A percentile compares a stretch with the other conserved stretches of the same genome.
phyloP scores from a whole-genome alignment of 345 rosid species.

The Passiflora organensis region DNA sequence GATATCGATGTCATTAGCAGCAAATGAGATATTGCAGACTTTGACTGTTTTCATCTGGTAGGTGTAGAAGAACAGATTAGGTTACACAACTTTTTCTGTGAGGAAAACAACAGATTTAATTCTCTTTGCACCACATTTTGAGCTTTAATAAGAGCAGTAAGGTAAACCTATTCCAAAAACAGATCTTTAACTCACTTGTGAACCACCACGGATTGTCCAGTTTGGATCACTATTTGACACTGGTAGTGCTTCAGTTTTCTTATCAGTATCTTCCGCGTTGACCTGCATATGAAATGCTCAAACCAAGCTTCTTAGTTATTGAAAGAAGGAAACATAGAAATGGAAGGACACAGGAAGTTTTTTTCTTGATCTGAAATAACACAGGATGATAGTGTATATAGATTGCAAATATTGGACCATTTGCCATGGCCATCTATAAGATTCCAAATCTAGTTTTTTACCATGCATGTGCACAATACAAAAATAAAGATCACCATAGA shows the following conservation, averaged over 20 bases:
- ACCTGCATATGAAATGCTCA: slow-evolving; percentile 19
- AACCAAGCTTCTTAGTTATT: neutral
- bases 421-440: too few species aligned
- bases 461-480: too few species aligned
- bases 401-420: too few species aligned
- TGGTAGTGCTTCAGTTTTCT: slow-evolving; percentile 13
- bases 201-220: slow-evolving; percentile 24
- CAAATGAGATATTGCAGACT: slow-evolving; percentile 55
- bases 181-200: slow-evolving; percentile 25
- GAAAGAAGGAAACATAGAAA: neutral
- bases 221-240: slow-evolving; percentile 17
- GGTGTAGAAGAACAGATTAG: slow-evolving; percentile 3
- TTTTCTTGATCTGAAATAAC: too few species aligned
- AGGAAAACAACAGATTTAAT: too few species aligned
- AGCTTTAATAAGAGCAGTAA: too few species aligned
- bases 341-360: too few species aligned
- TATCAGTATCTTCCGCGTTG: slow-evolving; percentile 9
- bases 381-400: too few species aligned
- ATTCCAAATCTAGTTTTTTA: too few species aligned
- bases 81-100: neutral
- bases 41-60: slow-evolving; percentile 40
- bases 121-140: too few species aligned
- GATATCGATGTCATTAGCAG: slow-evolving; percentile 64
- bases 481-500: too few species aligned
- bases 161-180: too few species aligned